Percentiles rank a stretch among this genome's conserved stretches.
Evolutionary conservation across 2,329 filamentous ascomycete species (phyloP).

Genomic region (Neobulgaria alba): DNA sequence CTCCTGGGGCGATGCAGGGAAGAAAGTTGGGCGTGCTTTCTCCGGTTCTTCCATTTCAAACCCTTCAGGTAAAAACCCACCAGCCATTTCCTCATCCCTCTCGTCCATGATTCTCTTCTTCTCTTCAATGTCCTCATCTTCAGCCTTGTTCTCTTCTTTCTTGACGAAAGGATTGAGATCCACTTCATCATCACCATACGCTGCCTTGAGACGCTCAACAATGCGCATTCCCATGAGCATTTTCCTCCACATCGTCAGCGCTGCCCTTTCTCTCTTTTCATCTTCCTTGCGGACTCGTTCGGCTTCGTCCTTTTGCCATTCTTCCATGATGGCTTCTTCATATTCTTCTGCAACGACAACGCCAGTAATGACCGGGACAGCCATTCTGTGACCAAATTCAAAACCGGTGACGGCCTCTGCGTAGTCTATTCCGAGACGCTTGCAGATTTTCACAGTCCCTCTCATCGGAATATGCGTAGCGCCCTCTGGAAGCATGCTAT

Average conservation of each 20-base stretch:
- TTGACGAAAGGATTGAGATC: slow-evolving; percentile 43
- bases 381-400: slow-evolving; percentile 91
- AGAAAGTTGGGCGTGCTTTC: slow-evolving; percentile 19
- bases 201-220: slow-evolving; percentile 62
- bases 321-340: slow-evolving; percentile 63
- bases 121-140: slow-evolving; percentile 22
- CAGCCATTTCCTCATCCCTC: slow-evolving; percentile 45
- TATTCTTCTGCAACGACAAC: slow-evolving; percentile 83
- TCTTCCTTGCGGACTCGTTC: slow-evolving; percentile 73
- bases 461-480: slow-evolving; percentile 76
- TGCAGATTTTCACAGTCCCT: slow-evolving; percentile 72
- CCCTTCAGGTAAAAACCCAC: slow-evolving; percentile 52
- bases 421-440: slow-evolving; percentile 75
- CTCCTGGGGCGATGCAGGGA: slow-evolving; percentile 23
- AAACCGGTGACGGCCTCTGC: slow-evolving; percentile 95
- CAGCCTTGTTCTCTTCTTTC: slow-evolving; percentile 3
- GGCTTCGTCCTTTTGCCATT: slow-evolving; percentile 68
- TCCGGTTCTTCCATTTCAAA: slow-evolving; percentile 39
- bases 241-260: slow-evolving; percentile 73
- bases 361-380: slow-evolving; percentile 83
- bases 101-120: slow-evolving; percentile 24
- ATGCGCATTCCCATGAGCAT: slow-evolving; percentile 82
- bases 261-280: slow-evolving; percentile 67
- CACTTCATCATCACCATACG: slow-evolving; percentile 60
- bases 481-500: slow-evolving; percentile 82